A percentile compares a stretch with the other conserved stretches of the same genome.
Conservation (phyloP, 1,284 basidiomycete genomes). For the Mycocalia duriaeana region DNA sequence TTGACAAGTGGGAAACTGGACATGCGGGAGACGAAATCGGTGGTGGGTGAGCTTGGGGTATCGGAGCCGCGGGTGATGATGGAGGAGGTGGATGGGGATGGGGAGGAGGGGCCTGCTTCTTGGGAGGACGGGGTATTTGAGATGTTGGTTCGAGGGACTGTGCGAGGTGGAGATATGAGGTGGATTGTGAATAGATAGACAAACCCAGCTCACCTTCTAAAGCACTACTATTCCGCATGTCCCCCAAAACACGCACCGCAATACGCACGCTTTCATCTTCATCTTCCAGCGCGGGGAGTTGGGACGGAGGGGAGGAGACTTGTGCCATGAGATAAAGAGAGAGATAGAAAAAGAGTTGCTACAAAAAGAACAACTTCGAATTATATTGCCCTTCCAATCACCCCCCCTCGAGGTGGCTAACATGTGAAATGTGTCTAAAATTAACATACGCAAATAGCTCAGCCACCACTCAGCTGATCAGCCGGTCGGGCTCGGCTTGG, state of each 20-base stretch:
- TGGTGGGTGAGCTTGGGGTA: constrained; percentile 12
- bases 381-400: too few relatives aligned
- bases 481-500: too few relatives aligned
- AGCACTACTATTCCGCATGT: constrained; percentile 57
- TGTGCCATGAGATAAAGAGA: too few relatives aligned
- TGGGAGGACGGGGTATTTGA: background rate
- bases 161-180: constrained; percentile 1
- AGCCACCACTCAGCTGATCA: too few relatives aligned
- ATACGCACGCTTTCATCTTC: constrained; percentile 53
- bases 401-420: too few relatives aligned
- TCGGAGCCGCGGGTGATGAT: constrained; percentile 3
- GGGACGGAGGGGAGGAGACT: too few relatives aligned
- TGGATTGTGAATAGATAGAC: background rate
- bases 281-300: constrained; percentile 30
- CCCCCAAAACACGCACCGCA: constrained; percentile 61
- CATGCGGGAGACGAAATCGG: constrained; percentile 32
- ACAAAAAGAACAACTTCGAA: too few relatives aligned
- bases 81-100: constrained; percentile 9
- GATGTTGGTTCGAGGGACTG: constrained; percentile 7
- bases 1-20: constrained; percentile 54
- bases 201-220: background rate
- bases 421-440: too few relatives aligned
- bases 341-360: too few relatives aligned
- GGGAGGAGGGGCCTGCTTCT: background rate
- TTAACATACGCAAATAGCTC: too few relatives aligned